Base-by-base conservation (phyloP, 177 flowering plant species). In the Vitis hybrid region DNA sequence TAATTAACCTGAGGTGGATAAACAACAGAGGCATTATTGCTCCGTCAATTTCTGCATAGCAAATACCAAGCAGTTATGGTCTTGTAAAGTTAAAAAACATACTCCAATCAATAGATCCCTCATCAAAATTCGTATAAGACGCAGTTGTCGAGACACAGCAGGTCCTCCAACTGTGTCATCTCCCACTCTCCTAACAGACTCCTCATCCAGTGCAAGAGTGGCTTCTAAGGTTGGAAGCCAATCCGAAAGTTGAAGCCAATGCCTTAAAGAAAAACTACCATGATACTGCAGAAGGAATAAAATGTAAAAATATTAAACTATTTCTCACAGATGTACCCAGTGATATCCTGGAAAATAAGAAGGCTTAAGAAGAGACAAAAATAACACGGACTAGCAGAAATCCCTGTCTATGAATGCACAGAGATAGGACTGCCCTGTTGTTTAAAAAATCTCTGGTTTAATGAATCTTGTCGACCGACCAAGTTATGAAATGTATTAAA, bases 161-260 rank as follows among this genome's bases (percentile, higher is more conserved):
- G 99, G 97, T 52, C 99, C 99, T 21, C 99, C 99, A 70, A 89
- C 74, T 70, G 90, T 86, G 71, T 85, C 92, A 78, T 95, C 99
- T 70, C 99, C 99, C 21, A 93, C 97, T 80, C 67, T 87, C 78
- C 91, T 86, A 52, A 82, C 93, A 67, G 92, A 84, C 57, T 91
- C 98, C 77, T 95, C 96, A 78, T 95, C 99, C 84, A 95, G 73
- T 63, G 91, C 92, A 57, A 95, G 82, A 68, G 99, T 91, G 62
- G 94, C 98, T 83, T 95, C 99, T 72, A 95, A 81, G 57, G 93
- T 93, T 54, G 99, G 99, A 76, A 95, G 94, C 99, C 99, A 95
- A 72, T 95, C 91, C 19, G 98, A 83, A 32, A 84, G 92, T 69
- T 89, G 98, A 73, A 95, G 97, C 99, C 97, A 95, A 78, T 95